Conservation (phyloP, 1,284 basidiomycete species). For the Caloboletus firmus region DNA sequence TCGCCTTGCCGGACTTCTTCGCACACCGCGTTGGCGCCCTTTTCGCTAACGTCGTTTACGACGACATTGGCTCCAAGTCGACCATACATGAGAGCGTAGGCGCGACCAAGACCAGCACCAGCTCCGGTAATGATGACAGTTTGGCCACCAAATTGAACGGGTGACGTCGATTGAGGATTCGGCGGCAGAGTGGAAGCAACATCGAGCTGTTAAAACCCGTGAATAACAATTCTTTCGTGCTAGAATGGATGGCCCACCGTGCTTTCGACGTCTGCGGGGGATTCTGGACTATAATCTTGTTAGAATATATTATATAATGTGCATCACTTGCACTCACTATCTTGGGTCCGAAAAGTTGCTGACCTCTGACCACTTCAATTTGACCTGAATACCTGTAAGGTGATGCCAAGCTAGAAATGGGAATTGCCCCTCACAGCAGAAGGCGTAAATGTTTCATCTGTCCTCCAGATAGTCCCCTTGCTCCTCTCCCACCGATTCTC, state of each 20-base stretch:
- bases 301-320: not conserved
- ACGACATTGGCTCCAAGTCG: constrained; percentile 94
- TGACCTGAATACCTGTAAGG: constrained; percentile 50
- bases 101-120: constrained; percentile 89
- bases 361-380: constrained; percentile 79
- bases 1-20: constrained; percentile 81
- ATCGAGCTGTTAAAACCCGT: constrained; percentile 55
- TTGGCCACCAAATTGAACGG: constrained; percentile 84
- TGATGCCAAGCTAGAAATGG: not conserved
- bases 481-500: constrained; percentile 94
- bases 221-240: constrained; percentile 2
- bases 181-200: constrained; percentile 63
- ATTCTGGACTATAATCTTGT: constrained; percentile 53
- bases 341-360: constrained; percentile 78
- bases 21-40: constrained; percentile 82
- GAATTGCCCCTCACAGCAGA: constrained; percentile 66
- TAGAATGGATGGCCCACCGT: constrained; percentile 41
- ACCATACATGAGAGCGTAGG: constrained; percentile 90
- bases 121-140: constrained; percentile 95
- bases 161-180: constrained; percentile 73
- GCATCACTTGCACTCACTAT: constrained; percentile 52
- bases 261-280: constrained; percentile 70
- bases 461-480: constrained; percentile 86
- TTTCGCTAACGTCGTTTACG: constrained; percentile 92
- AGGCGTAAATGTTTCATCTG: constrained; percentile 90